Evolutionary conservation across 2,329 filamentous ascomycete genomes (phyloP), one percentile per base, ranked within the genome.

Genomic region (Colletotrichum truncatum): DNA sequence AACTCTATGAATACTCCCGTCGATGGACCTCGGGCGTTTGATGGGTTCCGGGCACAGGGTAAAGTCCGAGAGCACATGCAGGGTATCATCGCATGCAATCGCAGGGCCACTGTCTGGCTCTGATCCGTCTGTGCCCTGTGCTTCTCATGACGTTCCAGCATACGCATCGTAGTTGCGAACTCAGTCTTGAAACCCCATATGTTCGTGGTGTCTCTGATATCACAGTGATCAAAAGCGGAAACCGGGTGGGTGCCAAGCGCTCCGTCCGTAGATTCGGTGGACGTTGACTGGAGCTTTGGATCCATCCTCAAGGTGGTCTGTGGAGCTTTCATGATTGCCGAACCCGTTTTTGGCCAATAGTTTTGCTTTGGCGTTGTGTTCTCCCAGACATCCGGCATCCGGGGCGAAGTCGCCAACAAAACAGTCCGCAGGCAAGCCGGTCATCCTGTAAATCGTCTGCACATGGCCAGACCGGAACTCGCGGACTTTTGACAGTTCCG

Each of bases 1-100:
- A 51, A 46, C 8, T 10, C 25, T 46, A 16, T 28, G 36, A 39
- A 36, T 23, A 36, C 23, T 25, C 21, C 28, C 14, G 48, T 5
- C 14, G n/a, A 57, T 36, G 7, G 14, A 34, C 11, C 18, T 38
- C 30, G 14, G 39, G 25, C 16, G 36, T 32, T 26, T 25, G 36
- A n/a, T 23, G 9, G 16, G 52, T 25, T 34, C 25, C 46, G 38
- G 28, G 10, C 30, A 26, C n/a, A 52, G 46, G 10, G 39, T 52
- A 28, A 46, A 53, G 46, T 46, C 55, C 61, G 61, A 28, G 54
- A 38, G 30, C 60, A 16, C 45, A 38, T 28, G 23, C 55, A 46
- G 23, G 45, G 38, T 46, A 25, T 46, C 45, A 39, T 39, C 26
- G 30, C 39, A 46, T 28, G 38, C 46, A 23, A 12, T 30, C 10